A percentile compares a stretch with the other conserved stretches of the same genome.
Conservation (phyloP, 352 stramenopile species). For the Saprolegnia diclina region DNA sequence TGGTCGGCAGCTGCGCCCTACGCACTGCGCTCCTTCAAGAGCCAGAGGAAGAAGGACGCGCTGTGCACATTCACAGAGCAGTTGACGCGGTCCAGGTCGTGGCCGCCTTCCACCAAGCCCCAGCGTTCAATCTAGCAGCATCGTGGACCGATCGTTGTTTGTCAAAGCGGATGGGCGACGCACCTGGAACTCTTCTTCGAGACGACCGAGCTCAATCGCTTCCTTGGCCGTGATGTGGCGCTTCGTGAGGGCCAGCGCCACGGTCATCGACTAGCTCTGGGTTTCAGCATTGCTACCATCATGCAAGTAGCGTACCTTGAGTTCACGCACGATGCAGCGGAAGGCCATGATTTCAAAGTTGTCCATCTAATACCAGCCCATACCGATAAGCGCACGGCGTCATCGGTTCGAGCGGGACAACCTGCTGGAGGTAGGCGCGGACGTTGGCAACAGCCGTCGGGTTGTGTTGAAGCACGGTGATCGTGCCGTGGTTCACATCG, state of each 20-base stretch:
- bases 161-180: background rate
- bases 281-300: background rate
- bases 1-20: background rate
- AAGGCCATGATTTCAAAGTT: constrained; percentile 74
- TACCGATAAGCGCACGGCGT: background rate
- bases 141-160: background rate
- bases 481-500: constrained; percentile 77
- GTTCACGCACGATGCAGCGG: constrained; percentile 73
- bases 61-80: constrained; percentile 76
- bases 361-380: constrained; percentile 37
- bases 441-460: constrained; percentile 57
- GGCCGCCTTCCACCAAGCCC: constrained; percentile 82
- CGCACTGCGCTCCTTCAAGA: constrained; percentile 42
- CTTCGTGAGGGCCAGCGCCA: constrained; percentile 71
- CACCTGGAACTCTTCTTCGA: constrained; percentile 78
- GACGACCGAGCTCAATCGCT: constrained; percentile 71
- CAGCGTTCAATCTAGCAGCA: constrained; percentile 66
- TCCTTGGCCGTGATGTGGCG: constrained; percentile 81
- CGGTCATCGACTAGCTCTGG: constrained; percentile 62
- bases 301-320: constrained; percentile 48
- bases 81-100: constrained; percentile 86
- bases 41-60: constrained; percentile 77
- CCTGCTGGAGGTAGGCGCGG: constrained; percentile 50
- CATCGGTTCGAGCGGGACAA: constrained; percentile 20
- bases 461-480: constrained; percentile 57